phyloP scores from a whole-genome alignment of 169 alveolate genomes.

The Cryptosporidium viatorum region DNA sequence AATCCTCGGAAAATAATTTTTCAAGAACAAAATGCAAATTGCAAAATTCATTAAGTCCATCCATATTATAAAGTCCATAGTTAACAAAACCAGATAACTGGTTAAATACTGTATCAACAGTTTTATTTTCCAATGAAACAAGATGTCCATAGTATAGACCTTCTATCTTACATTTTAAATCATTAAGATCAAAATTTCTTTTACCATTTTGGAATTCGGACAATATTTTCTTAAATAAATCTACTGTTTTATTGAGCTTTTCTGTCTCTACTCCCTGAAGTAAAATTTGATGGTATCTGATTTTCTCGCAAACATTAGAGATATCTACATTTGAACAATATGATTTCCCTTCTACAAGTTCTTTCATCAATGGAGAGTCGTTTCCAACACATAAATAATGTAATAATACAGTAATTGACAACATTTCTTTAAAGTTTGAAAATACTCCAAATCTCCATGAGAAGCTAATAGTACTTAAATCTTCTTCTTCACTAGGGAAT shows the following conservation, averaged over 20 bases:
- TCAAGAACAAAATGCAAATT: conserved; percentile 28
- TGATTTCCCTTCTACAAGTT: conserved; percentile 25
- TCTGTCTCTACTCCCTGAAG: conserved; percentile 30
- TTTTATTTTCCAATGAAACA: conserved; percentile 49
- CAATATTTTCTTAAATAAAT: neutral
- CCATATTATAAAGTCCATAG: conserved; percentile 6
- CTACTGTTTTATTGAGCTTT: neutral
- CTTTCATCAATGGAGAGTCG: conserved; percentile 54
- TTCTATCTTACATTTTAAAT: conserved; percentile 56
- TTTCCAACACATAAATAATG: conserved; percentile 48
- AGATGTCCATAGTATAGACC: conserved; percentile 50
- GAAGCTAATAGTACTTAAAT: conserved; percentile 22
- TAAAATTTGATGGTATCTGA: conserved; percentile 36
- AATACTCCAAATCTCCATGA: conserved; percentile 55
- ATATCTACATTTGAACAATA: conserved; percentile 63
- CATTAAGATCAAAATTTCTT: conserved; percentile 37
- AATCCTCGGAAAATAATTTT: conserved; percentile 17
- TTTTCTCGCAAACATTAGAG: conserved; percentile 6
- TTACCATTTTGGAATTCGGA: conserved; percentile 28
- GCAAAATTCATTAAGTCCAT: neutral
- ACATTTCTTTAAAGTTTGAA: conserved; percentile 40
- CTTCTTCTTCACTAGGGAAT: conserved; percentile 67
- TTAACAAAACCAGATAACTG: conserved; percentile 27
- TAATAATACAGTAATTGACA: conserved; percentile 23
- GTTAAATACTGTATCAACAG: conserved; percentile 2